Evolutionary conservation across 345 rosid species (phyloP).

Genomic region (Salix dunnii): DNA sequence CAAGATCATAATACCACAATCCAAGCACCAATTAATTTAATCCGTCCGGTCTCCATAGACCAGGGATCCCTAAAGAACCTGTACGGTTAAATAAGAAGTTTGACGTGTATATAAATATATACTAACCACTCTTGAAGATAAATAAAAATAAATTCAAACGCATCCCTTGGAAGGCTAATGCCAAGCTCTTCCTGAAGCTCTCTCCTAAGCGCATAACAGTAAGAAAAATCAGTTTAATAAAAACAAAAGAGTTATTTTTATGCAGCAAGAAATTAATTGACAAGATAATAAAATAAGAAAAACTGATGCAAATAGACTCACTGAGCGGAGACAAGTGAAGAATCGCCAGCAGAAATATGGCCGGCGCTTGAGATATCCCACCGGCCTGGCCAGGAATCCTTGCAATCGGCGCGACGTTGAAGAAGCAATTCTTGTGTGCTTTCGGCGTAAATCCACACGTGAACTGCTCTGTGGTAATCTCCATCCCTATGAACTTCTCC

Average conservation of each 20-base stretch:
- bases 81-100: not conserved
- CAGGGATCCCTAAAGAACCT: not conserved
- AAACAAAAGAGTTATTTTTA: not conserved
- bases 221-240: not conserved
- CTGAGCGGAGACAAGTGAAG: conserved; percentile 75
- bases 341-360: conserved; percentile 84
- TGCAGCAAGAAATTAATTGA: too few relatives aligned
- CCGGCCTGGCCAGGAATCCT: conserved; percentile 83
- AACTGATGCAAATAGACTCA: conserved; percentile 15
- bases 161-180: conserved; percentile 72
- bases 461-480: conserved; percentile 87
- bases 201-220: conserved; percentile 43
- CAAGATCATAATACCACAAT: not conserved
- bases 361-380: conserved; percentile 98
- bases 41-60: not conserved
- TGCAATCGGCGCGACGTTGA: conserved; percentile 70
- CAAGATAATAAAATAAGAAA: not conserved
- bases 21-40: not conserved
- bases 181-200: conserved; percentile 96
- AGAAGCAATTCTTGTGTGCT: conserved; percentile 73
- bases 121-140: conserved; percentile 80
- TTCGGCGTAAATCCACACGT: conserved; percentile 83
- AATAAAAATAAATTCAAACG: conserved; percentile 70
- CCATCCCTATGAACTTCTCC: conserved; percentile 79
- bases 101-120: not conserved